Evolutionary conservation across 192 early-diverging fungal species (phyloP), one percentile per base, ranked within the genome.

Genomic region (Pecoramyces ruminantium): DNA sequence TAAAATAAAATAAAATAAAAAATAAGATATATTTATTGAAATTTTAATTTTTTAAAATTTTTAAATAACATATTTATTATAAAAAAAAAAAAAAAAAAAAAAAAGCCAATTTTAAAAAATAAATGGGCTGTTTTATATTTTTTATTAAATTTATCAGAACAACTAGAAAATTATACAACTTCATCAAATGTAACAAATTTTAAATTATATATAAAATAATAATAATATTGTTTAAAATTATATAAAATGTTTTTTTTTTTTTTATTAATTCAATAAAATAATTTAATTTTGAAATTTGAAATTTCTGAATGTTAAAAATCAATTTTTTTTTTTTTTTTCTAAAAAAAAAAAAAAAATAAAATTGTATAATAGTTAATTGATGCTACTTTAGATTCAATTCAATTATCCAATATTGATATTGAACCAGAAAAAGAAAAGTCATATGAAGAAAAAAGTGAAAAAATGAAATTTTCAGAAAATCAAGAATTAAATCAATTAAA

Each of bases 91-190:
- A n/a, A n/a, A n/a, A n/a, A n/a, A n/a, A n/a, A n/a, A n/a, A n/a
- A 27, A 27, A 82, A 91, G 89, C 51, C 85, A 15, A 82, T 84
- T 8, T 30, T 92, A 78, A 82, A 79, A 38, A 86, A 87, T 34
- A 92, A 89, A 86, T 92, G 90, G 89, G 83, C 90, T 15, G 83
- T 87, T 28, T 81, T 92, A 11, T 89, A 92, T 78, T 85, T 92
- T 42, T 82, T 92, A 30, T 80, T 85, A n/a, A 83, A 85, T 28
- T 38, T 89, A 51, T 88, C 87, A 15, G 86, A 86, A 29, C 80
- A 82, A 82, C 29, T 80, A 30, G 15, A 80, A 18, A 77, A 40
- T 78, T 42, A 34, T 39, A 77, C 51, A 67, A 79, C 38, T 51
- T 58, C 40, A 28, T 78, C 38, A 30, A 29, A 29, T 80, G 21